Conservation (phyloP, 352 stramenopile genomes). For the Pythium angustatum region DNA sequence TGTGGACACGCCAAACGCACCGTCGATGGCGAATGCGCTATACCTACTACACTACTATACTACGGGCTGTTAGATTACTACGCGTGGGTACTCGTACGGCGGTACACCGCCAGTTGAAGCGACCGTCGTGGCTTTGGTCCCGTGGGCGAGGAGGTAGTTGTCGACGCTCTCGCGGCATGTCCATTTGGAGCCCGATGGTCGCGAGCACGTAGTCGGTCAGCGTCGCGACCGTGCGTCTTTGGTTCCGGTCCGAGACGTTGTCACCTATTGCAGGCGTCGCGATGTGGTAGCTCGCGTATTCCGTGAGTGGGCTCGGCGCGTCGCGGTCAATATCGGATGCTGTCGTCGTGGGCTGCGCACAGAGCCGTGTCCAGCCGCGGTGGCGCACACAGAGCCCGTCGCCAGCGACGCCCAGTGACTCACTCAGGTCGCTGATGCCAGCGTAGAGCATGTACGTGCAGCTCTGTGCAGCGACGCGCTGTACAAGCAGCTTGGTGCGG, state of each 20-base stretch:
- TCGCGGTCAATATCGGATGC: no score
- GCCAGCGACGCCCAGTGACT: background rate
- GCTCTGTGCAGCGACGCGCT: background rate
- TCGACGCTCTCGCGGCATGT: slow-evolving; percentile 16
- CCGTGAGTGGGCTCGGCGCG: background rate
- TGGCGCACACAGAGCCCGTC: slow-evolving; percentile 21
- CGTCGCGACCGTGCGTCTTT: slow-evolving; percentile 11
- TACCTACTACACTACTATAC: no score
- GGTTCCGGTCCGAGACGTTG: slow-evolving; percentile 12
- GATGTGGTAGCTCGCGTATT: slow-evolving; percentile 11
- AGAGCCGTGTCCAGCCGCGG: slow-evolving; percentile 8
- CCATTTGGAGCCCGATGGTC: slow-evolving; percentile 17
- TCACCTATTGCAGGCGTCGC: slow-evolving; percentile 1
- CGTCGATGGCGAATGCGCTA: no score
- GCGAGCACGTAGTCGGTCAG: slow-evolving; percentile 23
- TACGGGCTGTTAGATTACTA: no score
- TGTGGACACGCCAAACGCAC: no score
- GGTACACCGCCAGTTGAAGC: no score
- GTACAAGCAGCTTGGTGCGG: slow-evolving; percentile 9
- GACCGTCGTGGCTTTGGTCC: no score
- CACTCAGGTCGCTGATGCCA: slow-evolving; percentile 5
- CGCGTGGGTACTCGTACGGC: no score
- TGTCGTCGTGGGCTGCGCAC: background rate
- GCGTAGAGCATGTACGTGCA: slow-evolving; percentile 6
- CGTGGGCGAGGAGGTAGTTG: slow-evolving; percentile 10